These are phyloP conservation scores for Pontederia paniculata DNA, from an alignment of 176 grass and related monocot species.

Conservation along the genomic window DNA sequence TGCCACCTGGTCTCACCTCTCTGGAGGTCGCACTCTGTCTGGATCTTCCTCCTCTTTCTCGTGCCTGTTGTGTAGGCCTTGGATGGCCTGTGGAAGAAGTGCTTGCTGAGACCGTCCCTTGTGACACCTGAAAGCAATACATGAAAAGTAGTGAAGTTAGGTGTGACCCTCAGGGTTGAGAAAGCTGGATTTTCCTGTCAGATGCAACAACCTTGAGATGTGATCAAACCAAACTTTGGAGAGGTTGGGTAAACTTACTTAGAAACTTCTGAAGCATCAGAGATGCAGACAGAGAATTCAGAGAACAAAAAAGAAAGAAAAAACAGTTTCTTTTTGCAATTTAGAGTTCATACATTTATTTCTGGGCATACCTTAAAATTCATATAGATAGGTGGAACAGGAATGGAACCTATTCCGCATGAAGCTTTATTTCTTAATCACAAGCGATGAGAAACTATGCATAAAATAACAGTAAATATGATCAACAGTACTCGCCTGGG, in stretches of 20 bases:
- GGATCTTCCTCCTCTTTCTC: constrained; percentile 85
- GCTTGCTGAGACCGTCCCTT: constrained; percentile 69
- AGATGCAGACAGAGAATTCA: not conserved
- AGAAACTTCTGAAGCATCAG: constrained; percentile 2
- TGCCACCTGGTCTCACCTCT: constrained; percentile 86
- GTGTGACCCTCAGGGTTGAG: not conserved
- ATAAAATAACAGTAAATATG: constrained; percentile 1
- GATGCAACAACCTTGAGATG: constrained; percentile 18
- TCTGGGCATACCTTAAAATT: too few species aligned
- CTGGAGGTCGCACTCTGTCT: constrained; percentile 8
- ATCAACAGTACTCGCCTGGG: constrained; percentile 38
- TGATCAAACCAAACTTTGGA: constrained; percentile 15
- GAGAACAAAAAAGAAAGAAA: not conserved
- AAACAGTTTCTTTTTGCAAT: not conserved
- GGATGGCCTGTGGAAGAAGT: constrained; percentile 92
- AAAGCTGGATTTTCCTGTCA: constrained; percentile 9
- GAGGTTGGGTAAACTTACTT: constrained; percentile 6
- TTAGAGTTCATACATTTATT: not conserved
- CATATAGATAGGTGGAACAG: too few species aligned
- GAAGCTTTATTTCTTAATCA: too few species aligned
- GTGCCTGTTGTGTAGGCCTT: constrained; percentile 96
- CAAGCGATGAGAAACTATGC: too few species aligned
- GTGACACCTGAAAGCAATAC: constrained; percentile 41
- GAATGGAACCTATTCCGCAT: too few species aligned
- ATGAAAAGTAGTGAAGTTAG: not conserved